Conservation (phyloP, 2,329 filamentous ascomycete species). For the Sporothrix humicola region DNA sequence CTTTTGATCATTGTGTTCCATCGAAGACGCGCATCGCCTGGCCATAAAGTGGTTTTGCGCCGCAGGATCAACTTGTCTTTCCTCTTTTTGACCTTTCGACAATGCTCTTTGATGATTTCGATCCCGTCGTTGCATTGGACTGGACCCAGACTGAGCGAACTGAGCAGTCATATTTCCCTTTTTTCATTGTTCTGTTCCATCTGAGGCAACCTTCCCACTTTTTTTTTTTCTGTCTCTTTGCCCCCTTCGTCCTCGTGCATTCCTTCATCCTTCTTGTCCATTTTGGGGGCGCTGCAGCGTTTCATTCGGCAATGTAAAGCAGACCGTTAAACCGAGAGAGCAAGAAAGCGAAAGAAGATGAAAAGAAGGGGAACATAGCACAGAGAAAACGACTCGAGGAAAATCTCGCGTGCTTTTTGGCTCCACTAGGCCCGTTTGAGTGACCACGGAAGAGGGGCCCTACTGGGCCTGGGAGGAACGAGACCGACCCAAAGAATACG, state of each 20-base stretch:
- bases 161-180: constrained; percentile 1
- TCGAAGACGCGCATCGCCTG: not conserved
- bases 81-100: not conserved
- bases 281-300: constrained; percentile 29
- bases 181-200: not conserved
- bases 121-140: constrained; percentile 22
- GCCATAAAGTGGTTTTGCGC: constrained; percentile 11
- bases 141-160: constrained; percentile 9
- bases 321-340: not conserved
- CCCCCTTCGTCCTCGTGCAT: not conserved
- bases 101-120: not conserved
- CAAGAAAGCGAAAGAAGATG: not conserved
- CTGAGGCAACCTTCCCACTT: not conserved
- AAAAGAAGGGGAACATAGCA: not conserved
- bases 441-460: not conserved
- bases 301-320: constrained; percentile 29
- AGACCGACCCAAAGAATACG: constrained; percentile 1
- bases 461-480: not conserved
- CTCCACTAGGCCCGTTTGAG: constrained; percentile 15
- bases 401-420: constrained; percentile 23
- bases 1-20: constrained; percentile 4
- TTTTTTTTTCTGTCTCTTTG: not conserved
- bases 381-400: not conserved
- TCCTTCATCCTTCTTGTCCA: constrained; percentile 9
- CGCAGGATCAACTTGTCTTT: not conserved